These are phyloP conservation scores for Lolium multiflorum DNA, from an alignment of 176 grass and related monocot genomes.

Conservation along the genomic window DNA sequence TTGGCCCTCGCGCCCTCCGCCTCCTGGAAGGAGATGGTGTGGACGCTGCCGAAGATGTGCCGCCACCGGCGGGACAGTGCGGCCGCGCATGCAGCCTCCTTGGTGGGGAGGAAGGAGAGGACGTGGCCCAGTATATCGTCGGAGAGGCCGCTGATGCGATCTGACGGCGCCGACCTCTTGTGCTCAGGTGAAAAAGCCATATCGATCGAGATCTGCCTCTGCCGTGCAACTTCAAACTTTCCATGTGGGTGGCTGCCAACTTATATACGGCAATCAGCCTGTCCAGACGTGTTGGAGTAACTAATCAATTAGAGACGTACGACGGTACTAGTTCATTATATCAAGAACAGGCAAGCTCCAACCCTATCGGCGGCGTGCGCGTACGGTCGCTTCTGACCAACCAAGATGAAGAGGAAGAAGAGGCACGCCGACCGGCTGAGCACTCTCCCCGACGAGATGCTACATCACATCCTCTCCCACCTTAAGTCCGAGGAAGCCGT, in stretches of 20 bases:
- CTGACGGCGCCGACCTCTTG: background rate
- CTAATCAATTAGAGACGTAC: too few species aligned
- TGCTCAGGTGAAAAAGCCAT: background rate
- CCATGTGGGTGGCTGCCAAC: too few species aligned
- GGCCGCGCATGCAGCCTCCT: background rate
- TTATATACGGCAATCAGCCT: too few species aligned
- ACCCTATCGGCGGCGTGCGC: background rate
- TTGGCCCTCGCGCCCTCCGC: background rate
- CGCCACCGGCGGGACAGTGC: background rate
- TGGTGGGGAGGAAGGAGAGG: background rate
- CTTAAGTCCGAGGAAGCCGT: background rate
- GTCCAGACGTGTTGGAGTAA: too few species aligned
- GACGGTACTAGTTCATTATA: too few species aligned
- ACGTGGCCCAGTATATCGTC: background rate
- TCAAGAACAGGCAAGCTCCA: too few species aligned
- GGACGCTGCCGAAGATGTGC: background rate
- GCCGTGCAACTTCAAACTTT: background rate
- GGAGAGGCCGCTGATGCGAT: background rate
- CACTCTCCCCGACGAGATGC: background rate
- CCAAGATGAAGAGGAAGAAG: background rate
- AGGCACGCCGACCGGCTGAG: background rate
- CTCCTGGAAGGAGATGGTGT: constrained; percentile 16
- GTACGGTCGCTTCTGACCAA: background rate
- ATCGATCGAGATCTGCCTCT: background rate
- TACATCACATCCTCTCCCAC: constrained; percentile 1